Conservation (phyloP, 2,329 filamentous ascomycete species). For the Arthrobotrys sphaeroides region DNA sequence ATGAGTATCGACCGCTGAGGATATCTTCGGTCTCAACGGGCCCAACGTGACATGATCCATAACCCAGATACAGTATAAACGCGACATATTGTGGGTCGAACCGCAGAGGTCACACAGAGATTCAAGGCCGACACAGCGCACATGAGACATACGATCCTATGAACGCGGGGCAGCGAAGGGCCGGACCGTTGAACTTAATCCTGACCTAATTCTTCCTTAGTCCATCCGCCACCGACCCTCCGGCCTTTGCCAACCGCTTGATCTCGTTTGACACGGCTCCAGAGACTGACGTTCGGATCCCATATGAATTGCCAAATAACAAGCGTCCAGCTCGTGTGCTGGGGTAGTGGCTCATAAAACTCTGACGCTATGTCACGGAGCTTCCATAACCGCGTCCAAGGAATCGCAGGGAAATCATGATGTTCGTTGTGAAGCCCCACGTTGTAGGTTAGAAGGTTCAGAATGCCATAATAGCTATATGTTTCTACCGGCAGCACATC, state of each 20-base stretch:
- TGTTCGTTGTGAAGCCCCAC: conserved; percentile 98
- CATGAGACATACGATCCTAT: not conserved
- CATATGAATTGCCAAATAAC: conserved; percentile 96
- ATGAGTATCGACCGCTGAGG: conserved; percentile 8
- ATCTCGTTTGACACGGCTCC: conserved; percentile 90
- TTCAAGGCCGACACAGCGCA: not conserved
- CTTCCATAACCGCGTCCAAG: conserved; percentile 85
- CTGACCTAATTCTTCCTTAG: conserved; percentile 52
- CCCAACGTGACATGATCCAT: not conserved
- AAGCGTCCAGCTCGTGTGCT: conserved; percentile 87
- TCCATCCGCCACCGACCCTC: conserved; percentile 65
- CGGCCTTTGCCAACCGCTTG: conserved; percentile 70
- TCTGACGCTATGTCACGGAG: conserved; percentile 83
- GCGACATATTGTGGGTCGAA: not conserved
- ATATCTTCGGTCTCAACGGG: not conserved
- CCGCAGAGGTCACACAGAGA: not conserved
- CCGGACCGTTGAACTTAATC: not conserved
- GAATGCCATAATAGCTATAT: conserved; percentile 92
- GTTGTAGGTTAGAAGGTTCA: conserved; percentile 95
- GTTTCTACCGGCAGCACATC: conserved; percentile 80
- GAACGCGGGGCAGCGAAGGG: not conserved
- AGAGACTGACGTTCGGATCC: conserved; percentile 88
- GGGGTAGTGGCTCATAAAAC: conserved; percentile 88
- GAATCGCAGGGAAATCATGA: conserved; percentile 96
- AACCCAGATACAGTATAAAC: not conserved